phyloP scores from a whole-genome alignment of 1,284 basidiomycete genomes.

The Microbotryomycetes sp. region DNA sequence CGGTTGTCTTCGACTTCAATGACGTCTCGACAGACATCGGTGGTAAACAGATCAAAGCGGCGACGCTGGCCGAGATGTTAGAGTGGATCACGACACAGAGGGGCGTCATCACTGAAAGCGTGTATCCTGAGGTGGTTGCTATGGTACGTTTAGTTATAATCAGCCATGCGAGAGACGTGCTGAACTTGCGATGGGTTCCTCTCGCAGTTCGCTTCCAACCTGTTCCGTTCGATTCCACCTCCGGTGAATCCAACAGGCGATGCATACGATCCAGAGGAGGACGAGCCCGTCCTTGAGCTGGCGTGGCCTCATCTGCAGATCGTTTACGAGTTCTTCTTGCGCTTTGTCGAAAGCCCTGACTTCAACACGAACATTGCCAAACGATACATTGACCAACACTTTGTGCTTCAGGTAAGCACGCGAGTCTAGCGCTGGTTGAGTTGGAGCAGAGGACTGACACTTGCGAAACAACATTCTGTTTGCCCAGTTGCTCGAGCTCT shows the following conservation, averaged over 20 bases:
- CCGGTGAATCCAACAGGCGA: conserved; percentile 97
- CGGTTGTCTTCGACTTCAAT: conserved; percentile 97
- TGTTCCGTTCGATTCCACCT: conserved; percentile 99
- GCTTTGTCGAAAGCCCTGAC: conserved; percentile 95
- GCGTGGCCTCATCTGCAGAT: conserved; percentile 99
- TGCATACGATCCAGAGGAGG: conserved; percentile 98
- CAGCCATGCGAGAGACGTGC: not conserved
- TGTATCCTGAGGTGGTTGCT: conserved; percentile 98
- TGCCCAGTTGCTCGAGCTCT: conserved; percentile 79
- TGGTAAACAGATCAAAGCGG: conserved; percentile 98
- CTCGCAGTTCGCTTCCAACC: conserved; percentile 82
- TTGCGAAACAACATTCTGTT: not conserved
- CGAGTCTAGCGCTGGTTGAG: not conserved
- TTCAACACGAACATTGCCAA: conserved; percentile 99
- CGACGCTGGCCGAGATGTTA: conserved; percentile 96
- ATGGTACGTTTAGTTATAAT: conserved; percentile 62
- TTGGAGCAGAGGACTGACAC: not conserved
- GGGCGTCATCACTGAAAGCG: conserved; percentile 89
- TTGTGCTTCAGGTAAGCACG: conserved; percentile 63
- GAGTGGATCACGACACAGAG: conserved; percentile 98
- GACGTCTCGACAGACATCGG: conserved; percentile 91
- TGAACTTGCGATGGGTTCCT: not conserved
- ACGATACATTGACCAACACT: conserved; percentile 92
- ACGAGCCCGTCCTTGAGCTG: conserved; percentile 96
- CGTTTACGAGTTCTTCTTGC: conserved; percentile 99